A percentile compares a stretch with the other conserved stretches of the same genome.
Conservation (phyloP, 441 rosid species). For the Syzygium syzygioides region DNA sequence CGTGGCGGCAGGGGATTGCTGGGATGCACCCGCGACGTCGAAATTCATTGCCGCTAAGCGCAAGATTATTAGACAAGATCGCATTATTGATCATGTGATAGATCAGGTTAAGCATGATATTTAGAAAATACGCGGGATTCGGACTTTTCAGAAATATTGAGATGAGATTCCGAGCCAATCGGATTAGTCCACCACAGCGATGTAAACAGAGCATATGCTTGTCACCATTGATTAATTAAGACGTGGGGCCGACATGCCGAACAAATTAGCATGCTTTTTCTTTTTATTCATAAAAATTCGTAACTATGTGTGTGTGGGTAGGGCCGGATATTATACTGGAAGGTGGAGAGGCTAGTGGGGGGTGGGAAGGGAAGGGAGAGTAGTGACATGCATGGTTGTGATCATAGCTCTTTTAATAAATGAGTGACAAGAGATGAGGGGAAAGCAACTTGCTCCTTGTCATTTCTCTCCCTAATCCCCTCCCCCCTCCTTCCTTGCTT, state of each 20-base stretch:
- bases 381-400: conserved; percentile 12
- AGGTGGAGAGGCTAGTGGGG: conserved; percentile 10
- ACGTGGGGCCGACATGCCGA: not conserved
- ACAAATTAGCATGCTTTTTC: not conserved
- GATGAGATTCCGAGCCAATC: not conserved
- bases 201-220: not conserved
- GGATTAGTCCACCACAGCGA: not conserved
- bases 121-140: not conserved
- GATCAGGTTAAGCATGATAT: not conserved
- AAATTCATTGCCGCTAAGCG: not conserved
- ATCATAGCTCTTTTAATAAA: conserved; percentile 24
- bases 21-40: not conserved
- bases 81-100: not conserved
- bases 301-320: conserved; percentile 2
- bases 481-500: not conserved
- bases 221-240: not conserved
- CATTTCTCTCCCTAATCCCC: conserved; percentile 19
- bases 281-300: not conserved
- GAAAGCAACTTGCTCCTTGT: conserved; percentile 34
- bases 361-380: conserved; percentile 15
- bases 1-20: conserved; percentile 14
- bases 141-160: not conserved
- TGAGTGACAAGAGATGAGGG: conserved; percentile 24
- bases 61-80: not conserved
- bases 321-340: conserved; percentile 24